Conservation (phyloP, 805 yeast species). For the Ogataea naganishii region DNA sequence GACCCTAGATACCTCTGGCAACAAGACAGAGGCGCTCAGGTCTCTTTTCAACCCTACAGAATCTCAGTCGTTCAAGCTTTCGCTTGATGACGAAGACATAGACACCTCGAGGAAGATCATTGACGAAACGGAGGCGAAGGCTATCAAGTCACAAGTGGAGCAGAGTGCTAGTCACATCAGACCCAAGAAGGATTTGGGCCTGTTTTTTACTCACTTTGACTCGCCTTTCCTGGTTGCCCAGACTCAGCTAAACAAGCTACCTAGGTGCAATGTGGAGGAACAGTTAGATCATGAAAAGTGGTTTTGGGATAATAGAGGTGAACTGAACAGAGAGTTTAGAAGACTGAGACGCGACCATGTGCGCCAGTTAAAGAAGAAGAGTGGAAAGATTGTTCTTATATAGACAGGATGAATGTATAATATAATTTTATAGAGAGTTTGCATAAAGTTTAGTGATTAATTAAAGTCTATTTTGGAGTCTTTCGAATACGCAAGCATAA, state of each 20-base stretch:
- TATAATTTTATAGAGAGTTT: too few relatives aligned
- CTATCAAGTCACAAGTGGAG: too few relatives aligned
- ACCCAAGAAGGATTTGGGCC: slow-evolving; percentile 32
- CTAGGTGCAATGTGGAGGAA: slow-evolving; percentile 20
- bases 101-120: slow-evolving; percentile 24
- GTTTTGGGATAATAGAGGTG: slow-evolving; percentile 82
- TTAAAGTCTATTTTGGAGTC: too few relatives aligned
- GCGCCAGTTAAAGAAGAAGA: slow-evolving; percentile 46
- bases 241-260: slow-evolving; percentile 60
- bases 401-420: too few relatives aligned
- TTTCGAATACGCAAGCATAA: too few relatives aligned
- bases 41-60: slow-evolving; percentile 41
- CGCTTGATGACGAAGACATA: slow-evolving; percentile 41
- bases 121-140: slow-evolving; percentile 14
- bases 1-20: slow-evolving; percentile 19
- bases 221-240: slow-evolving; percentile 87
- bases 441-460: too few relatives aligned
- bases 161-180: slow-evolving; percentile 3
- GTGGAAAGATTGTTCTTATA: slow-evolving; percentile 5
- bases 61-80: slow-evolving; percentile 30
- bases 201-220: slow-evolving; percentile 75
- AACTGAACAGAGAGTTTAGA: slow-evolving; percentile 66
- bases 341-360: slow-evolving; percentile 66
- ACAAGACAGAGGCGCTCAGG: slow-evolving; percentile 56
- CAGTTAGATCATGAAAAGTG: slow-evolving; percentile 53